Percentiles rank a stretch among this genome's conserved stretches.
phyloP scores from a whole-genome alignment of 495 filamentous ascomycete genomes.

The Trichodelitschia bisporula region DNA sequence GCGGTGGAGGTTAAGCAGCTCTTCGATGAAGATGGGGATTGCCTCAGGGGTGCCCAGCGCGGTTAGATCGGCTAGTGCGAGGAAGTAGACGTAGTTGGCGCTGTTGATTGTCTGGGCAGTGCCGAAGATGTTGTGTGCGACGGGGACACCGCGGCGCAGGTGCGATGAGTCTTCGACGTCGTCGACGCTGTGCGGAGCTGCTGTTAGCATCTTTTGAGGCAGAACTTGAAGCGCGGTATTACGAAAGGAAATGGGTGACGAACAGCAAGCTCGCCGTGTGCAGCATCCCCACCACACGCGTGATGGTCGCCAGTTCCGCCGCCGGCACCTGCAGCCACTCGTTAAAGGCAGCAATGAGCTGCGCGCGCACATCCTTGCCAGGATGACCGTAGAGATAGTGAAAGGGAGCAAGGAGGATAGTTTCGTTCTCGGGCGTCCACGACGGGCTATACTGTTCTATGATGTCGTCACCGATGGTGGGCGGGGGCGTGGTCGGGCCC shows the following conservation, averaged over 20 bases:
- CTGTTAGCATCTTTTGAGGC: no score
- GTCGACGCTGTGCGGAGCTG: conserved; percentile 34
- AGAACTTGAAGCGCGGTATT: background rate
- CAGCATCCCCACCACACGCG: conserved; percentile 72
- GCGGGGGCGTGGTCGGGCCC: conserved; percentile 10
- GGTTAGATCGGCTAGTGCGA: conserved; percentile 46
- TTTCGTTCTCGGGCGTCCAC: conserved; percentile 19
- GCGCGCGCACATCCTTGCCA: conserved; percentile 74
- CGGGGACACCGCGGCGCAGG: conserved; percentile 70
- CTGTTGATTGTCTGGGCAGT: conserved; percentile 92
- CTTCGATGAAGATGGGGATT: conserved; percentile 63
- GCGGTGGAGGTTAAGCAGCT: conserved; percentile 79
- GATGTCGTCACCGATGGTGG: conserved; percentile 8
- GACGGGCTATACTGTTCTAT: conserved; percentile 5
- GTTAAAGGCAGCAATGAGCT: conserved; percentile 78
- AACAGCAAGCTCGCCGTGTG: conserved; percentile 77
- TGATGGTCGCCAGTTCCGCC: conserved; percentile 57
- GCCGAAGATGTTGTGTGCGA: conserved; percentile 87
- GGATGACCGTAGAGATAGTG: conserved; percentile 70
- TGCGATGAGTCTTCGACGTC: conserved; percentile 46
- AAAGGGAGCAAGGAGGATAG: conserved; percentile 62
- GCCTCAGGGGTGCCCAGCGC: conserved; percentile 44
- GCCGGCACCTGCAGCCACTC: conserved; percentile 66
- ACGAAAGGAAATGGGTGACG: conserved; percentile 1
- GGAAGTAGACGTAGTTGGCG: conserved; percentile 93